These are phyloP conservation scores for Panaeolus cyanescens DNA, from an alignment of 768 basidiomycete genomes.

Conservation along the genomic window DNA sequence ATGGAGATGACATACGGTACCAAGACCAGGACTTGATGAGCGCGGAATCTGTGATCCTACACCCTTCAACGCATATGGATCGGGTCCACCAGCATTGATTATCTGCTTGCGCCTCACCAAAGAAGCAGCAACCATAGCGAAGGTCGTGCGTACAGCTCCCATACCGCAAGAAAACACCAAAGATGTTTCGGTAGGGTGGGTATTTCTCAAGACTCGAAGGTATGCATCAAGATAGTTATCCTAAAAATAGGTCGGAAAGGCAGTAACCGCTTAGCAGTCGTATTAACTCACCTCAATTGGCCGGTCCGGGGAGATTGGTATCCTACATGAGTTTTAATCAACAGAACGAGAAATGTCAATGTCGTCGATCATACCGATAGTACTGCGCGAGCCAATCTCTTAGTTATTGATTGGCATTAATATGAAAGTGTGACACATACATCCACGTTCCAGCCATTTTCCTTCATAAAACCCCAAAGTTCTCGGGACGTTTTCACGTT, in stretches of 20 bases:
- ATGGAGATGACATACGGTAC: slow-evolving; percentile 41
- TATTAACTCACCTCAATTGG: slow-evolving; percentile 72
- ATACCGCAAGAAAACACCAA: slow-evolving; percentile 96
- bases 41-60: slow-evolving; percentile 16
- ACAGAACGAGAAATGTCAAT: background rate
- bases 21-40: slow-evolving; percentile 39
- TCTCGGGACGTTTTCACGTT: slow-evolving; percentile 90
- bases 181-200: slow-evolving; percentile 79
- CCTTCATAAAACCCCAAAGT: slow-evolving; percentile 78
- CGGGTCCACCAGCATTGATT: slow-evolving; percentile 62
- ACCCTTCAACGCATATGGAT: slow-evolving; percentile 68
- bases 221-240: slow-evolving; percentile 98
- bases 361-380: slow-evolving; percentile 54
- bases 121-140: slow-evolving; percentile 94
- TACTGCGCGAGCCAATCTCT: slow-evolving; percentile 55
- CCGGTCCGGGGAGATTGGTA: slow-evolving; percentile 92
- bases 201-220: slow-evolving; percentile 72
- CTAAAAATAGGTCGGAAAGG: slow-evolving; percentile 30
- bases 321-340: slow-evolving; percentile 43
- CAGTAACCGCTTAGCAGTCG: background rate
- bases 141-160: slow-evolving; percentile 95
- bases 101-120: slow-evolving; percentile 82
- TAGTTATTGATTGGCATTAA: slow-evolving; percentile 3
- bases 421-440: slow-evolving; percentile 40
- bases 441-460: slow-evolving; percentile 91